Evolutionary conservation across 352 stramenopile species (phyloP), one percentile per base, ranked within the genome.

Genomic region (Peronosclerospora sorghi): DNA sequence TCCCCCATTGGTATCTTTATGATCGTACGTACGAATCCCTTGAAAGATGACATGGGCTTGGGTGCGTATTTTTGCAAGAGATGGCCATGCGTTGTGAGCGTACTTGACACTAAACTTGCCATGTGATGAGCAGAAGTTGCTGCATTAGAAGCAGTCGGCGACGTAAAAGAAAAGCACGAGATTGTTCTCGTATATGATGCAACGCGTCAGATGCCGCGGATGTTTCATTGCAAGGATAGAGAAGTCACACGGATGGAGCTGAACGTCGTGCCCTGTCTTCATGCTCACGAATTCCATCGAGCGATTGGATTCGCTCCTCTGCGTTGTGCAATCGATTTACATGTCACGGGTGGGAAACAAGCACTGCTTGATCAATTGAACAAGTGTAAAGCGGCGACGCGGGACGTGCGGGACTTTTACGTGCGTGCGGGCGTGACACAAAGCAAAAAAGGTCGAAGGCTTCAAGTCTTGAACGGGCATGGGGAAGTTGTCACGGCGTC

Each of bases 281-380:
- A 80, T 42, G 70, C 70, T 27, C 56, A 56, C 13, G 60, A 83
- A 37, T 81, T 80, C 43, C 48, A 73, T 26, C 43, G 28, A 1
- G 52, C 45, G 1, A 52, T 66, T 15, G 54, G 56, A 4, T 59
- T 51, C 21, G 41, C 57, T 34, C 53, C 62, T n/a, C 24, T 81
- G 23, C 65, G 68, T 19, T 68, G 59, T 47, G 63, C 56, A 0
- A 28, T 82, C 17, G 60, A 71, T 39, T 10, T 85, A 10, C 5
- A 45, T 10, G 62, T 38, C 0, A 5, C 50, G 24, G 47, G 51
- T 17, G 28, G 55, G 30, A 45, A 45, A 0, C 49, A 39, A 12
- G 23, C 20, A 8, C 14, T 64, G 12, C 12, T 57, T 8, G 52
- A 51, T 14, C 41, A 69, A 21, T 35, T 72, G 23, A 29, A 62